These are phyloP conservation scores for Penicillium coffeae DNA, from an alignment of 495 filamentous ascomycete species.

Conservation along the genomic window DNA sequence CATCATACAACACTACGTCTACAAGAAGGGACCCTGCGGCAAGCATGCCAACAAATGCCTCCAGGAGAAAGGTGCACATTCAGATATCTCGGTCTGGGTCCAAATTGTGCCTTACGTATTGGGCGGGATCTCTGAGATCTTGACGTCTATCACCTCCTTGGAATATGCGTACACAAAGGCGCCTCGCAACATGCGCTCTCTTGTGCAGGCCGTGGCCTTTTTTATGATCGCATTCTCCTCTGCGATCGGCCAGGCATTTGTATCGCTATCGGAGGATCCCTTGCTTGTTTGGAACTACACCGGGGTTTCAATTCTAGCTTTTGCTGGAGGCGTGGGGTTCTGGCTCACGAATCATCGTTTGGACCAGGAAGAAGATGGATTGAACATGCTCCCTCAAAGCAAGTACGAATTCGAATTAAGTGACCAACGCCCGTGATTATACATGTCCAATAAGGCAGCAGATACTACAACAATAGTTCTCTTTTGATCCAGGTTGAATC, in stretches of 20 bases:
- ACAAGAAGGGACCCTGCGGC: slow-evolving; percentile 58
- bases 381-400: slow-evolving; percentile 42
- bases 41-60: slow-evolving; percentile 47
- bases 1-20: slow-evolving; percentile 68
- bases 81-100: slow-evolving; percentile 58
- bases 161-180: slow-evolving; percentile 81
- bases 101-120: slow-evolving; percentile 64
- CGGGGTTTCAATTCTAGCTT: slow-evolving; percentile 57
- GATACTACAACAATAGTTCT: no score
- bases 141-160: slow-evolving; percentile 62
- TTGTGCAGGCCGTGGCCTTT: slow-evolving; percentile 63
- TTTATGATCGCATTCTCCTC: slow-evolving; percentile 67
- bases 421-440: no score
- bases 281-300: slow-evolving; percentile 63
- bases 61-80: slow-evolving; percentile 22
- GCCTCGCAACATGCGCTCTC: slow-evolving; percentile 71
- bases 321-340: slow-evolving; percentile 55
- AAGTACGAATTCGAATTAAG: no score
- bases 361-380: slow-evolving; percentile 60
- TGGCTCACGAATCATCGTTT: slow-evolving; percentile 52
- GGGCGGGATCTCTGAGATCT: slow-evolving; percentile 70
- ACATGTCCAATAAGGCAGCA: no score
- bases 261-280: slow-evolving; percentile 59
- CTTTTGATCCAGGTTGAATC: no score
- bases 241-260: slow-evolving; percentile 60